Conservation (phyloP, 1,139 yeast species). For the Pneumocystis canis region DNA sequence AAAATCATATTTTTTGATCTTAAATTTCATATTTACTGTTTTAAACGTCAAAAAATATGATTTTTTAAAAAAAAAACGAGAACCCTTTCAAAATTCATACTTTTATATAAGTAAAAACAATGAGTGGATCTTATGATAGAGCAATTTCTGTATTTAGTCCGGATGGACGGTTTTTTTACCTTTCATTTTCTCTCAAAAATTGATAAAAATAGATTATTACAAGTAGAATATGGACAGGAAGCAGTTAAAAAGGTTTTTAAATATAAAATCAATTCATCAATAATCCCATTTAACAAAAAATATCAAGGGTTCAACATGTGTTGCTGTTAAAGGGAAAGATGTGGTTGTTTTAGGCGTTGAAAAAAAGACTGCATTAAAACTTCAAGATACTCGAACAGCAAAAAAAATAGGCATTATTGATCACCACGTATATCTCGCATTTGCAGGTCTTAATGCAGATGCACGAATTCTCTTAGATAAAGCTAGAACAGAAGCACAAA, state of each 20-base stretch:
- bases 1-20: constrained; percentile 2
- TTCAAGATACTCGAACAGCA: constrained; percentile 95
- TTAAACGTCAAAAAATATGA: neutral
- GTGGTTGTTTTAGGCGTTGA: constrained; percentile 92
- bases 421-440: constrained; percentile 78
- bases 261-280: constrained; percentile 30
- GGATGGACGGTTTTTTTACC: constrained; percentile 94
- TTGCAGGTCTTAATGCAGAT: constrained; percentile 97
- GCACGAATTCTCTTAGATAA: constrained; percentile 88
- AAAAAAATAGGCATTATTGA: constrained; percentile 85
- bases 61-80: constrained; percentile 3
- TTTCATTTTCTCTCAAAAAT: constrained; percentile 23
- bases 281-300: neutral
- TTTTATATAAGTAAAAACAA: neutral
- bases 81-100: neutral
- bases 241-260: constrained; percentile 98
- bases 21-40: neutral
- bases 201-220: constrained; percentile 3
- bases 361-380: constrained; percentile 82
- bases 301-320: constrained; percentile 21
- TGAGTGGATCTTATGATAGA: constrained; percentile 98
- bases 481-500: constrained; percentile 93
- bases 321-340: constrained; percentile 83
- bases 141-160: constrained; percentile 89
- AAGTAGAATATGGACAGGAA: constrained; percentile 94